phyloP scores from a whole-genome alignment of 1,284 basidiomycete species.

The Cryptococcus amylolentus region DNA sequence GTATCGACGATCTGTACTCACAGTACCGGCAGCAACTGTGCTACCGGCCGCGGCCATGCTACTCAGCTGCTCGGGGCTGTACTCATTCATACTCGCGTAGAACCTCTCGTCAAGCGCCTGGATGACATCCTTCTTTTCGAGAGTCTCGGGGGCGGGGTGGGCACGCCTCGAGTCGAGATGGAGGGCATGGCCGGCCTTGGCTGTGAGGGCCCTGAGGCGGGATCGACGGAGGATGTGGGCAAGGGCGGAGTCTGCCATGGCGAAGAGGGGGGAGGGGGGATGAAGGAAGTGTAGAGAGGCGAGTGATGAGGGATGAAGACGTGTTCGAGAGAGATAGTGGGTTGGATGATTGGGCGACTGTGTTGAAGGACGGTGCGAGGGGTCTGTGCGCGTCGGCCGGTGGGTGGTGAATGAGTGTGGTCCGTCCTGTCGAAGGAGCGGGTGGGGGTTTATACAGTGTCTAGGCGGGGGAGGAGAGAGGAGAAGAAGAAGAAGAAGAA shows the following conservation, averaged over 20 bases:
- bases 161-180: slow-evolving; percentile 1
- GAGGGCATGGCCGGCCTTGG: slow-evolving; percentile 13
- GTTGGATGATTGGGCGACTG: slow-evolving; percentile 3
- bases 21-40: not conserved
- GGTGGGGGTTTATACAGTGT: not conserved
- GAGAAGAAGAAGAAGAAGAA: not conserved
- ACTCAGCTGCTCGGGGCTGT: slow-evolving; percentile 4
- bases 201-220: slow-evolving; percentile 17
- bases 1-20: not conserved
- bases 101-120: slow-evolving; percentile 4
- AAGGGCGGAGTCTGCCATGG: slow-evolving; percentile 9
- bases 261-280: slow-evolving; percentile 1
- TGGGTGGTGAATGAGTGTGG: slow-evolving; percentile 2
- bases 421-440: not conserved
- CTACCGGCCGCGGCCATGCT: slow-evolving; percentile 3
- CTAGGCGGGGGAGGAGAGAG: not conserved
- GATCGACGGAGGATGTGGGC: slow-evolving; percentile 21
- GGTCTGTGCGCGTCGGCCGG: not conserved
- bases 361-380: not conserved
- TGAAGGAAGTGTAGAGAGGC: not conserved
- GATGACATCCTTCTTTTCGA: not conserved
- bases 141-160: slow-evolving; percentile 3
- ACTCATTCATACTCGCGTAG: slow-evolving; percentile 11
- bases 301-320: not conserved
- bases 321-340: not conserved